phyloP scores from a whole-genome alignment of 1,284 basidiomycete genomes.

The Ganoderma lucidum region DNA sequence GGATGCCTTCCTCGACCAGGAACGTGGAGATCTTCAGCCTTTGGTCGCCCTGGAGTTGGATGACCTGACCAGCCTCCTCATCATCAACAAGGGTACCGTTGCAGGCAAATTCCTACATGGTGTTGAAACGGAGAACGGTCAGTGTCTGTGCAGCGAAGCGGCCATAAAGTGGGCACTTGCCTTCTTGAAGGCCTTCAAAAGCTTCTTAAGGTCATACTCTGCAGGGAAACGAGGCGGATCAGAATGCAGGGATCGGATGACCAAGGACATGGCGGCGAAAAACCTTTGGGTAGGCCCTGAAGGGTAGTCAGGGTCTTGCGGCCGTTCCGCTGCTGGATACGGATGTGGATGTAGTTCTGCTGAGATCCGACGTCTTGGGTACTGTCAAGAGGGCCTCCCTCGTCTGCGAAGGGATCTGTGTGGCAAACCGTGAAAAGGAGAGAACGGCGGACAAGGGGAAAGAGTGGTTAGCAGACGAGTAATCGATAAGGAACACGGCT shows the following conservation, averaged over 20 bases:
- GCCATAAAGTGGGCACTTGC: slow-evolving; percentile 38
- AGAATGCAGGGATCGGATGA: slow-evolving; percentile 13
- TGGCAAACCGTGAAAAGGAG: neutral
- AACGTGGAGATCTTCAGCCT: slow-evolving; percentile 90
- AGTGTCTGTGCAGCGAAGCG: slow-evolving; percentile 11
- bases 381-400: slow-evolving; percentile 80
- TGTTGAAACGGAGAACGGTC: neutral
- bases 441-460: neutral
- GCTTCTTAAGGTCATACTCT: slow-evolving; percentile 99
- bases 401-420: slow-evolving; percentile 93
- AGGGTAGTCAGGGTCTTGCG: slow-evolving; percentile 99
- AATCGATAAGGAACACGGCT: slow-evolving; percentile 44
- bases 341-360: slow-evolving; percentile 92
- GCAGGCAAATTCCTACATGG: slow-evolving; percentile 92
- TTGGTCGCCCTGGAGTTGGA: slow-evolving; percentile 99
- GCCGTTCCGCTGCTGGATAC: slow-evolving; percentile 99
- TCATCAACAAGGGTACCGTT: slow-evolving; percentile 98
- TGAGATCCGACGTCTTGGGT: slow-evolving; percentile 84
- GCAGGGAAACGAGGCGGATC: slow-evolving; percentile 21
- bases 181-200: slow-evolving; percentile 99
- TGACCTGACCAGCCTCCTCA: slow-evolving; percentile 96
- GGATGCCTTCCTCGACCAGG: slow-evolving; percentile 81
- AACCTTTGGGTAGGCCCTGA: slow-evolving; percentile 94
- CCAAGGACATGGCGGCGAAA: slow-evolving; percentile 38
- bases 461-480: slow-evolving; percentile 15